phyloP scores from a whole-genome alignment of 2,329 filamentous ascomycete species.

The Fusarium duplospermum region DNA sequence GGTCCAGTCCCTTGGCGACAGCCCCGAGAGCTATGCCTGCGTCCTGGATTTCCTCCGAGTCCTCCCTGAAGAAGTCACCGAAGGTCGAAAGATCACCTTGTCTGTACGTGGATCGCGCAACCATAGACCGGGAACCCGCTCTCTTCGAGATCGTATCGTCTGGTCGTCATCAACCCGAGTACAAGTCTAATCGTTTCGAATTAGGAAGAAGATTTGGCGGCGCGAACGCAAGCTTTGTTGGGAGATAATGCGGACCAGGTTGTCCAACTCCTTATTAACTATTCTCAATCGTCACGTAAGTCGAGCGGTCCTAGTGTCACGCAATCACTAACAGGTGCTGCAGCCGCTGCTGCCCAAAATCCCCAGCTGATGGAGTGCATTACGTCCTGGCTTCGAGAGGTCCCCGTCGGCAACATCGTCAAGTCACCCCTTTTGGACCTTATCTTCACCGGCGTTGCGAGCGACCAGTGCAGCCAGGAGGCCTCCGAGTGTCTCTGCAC shows the following conservation, averaged over 20 bases:
- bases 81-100: conserved; percentile 99
- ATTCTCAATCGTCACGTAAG: conserved; percentile 90
- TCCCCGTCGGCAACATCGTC: conserved; percentile 84
- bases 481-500: conserved; percentile 93
- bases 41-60: conserved; percentile 97
- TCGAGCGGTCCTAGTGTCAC: conserved; percentile 20
- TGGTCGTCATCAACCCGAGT: conserved; percentile 51
- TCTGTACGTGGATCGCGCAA: conserved; percentile 85
- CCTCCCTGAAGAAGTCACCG: conserved; percentile 97
- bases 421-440: conserved; percentile 86
- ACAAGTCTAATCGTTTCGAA: conserved; percentile 56
- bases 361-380: conserved; percentile 94
- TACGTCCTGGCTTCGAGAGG: conserved; percentile 95
- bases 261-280: conserved; percentile 86
- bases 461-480: conserved; percentile 83
- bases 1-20: conserved; percentile 80
- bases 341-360: conserved; percentile 83
- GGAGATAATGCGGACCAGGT: conserved; percentile 92
- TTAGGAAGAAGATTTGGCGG: conserved; percentile 94
- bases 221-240: conserved; percentile 88
- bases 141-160: conserved; percentile 49
- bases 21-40: conserved; percentile 82
- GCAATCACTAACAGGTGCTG: conserved; percentile 29
- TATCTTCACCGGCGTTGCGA: conserved; percentile 80
- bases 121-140: conserved; percentile 55